Percentiles rank a stretch among this genome's conserved stretches.
Conservation (phyloP, 768 basidiomycete genomes). For the Suillus occidentalis region DNA sequence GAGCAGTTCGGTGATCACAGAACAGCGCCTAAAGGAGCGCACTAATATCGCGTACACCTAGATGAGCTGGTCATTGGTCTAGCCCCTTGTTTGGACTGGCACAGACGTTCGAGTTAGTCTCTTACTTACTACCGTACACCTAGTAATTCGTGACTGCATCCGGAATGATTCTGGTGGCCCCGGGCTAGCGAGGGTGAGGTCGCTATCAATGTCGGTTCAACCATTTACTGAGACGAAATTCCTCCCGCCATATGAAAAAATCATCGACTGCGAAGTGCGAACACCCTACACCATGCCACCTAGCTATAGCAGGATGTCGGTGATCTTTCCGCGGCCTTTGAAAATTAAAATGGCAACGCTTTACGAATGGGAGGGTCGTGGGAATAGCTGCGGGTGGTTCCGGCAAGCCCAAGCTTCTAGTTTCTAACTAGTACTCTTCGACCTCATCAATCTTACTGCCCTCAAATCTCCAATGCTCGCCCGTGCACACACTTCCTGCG, state of each 20-base stretch:
- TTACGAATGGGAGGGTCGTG: background rate
- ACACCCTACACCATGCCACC: background rate
- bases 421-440: background rate
- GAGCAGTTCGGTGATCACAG: background rate
- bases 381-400: background rate
- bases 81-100: background rate
- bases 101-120: background rate
- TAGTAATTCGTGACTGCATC: background rate
- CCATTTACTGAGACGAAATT: background rate
- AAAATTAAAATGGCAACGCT: no score
- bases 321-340: background rate
- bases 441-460: background rate
- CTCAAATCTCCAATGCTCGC: slow-evolving; percentile 38
- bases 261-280: background rate
- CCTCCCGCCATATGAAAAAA: background rate
- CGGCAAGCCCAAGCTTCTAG: background rate
- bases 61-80: background rate
- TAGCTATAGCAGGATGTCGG: no score
- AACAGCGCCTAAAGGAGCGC: background rate
- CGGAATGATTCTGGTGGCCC: background rate
- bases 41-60: background rate
- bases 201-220: background rate
- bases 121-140: background rate
- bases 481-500: slow-evolving; percentile 41
- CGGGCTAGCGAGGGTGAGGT: background rate